phyloP scores from a whole-genome alignment of 768 basidiomycete genomes.

The Pulveroboletus sp. region DNA sequence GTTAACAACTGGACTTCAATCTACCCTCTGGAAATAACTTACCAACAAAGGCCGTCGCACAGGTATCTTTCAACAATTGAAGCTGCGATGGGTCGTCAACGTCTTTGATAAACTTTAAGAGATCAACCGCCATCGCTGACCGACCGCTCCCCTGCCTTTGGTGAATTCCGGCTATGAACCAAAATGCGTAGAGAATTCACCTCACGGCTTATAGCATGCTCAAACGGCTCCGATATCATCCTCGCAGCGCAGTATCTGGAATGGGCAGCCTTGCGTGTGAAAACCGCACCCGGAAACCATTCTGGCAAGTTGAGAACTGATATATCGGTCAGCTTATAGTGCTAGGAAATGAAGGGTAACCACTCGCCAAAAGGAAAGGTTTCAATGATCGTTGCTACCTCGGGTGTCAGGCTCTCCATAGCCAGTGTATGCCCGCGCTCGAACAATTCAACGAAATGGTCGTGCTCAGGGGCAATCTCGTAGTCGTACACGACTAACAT shows the following conservation, averaged over 20 bases:
- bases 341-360: background rate
- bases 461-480: conserved; percentile 32
- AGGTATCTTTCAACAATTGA: conserved; percentile 8
- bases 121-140: conserved; percentile 13
- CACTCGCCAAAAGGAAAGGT: conserved; percentile 24
- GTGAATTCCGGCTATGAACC: background rate
- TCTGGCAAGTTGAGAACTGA: conserved; percentile 23
- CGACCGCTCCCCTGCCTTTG: conserved; percentile 9
- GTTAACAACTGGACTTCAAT: background rate
- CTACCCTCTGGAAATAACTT: background rate
- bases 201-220: conserved; percentile 12
- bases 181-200: background rate
- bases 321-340: background rate
- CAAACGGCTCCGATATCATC: conserved; percentile 18
- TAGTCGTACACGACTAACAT: conserved; percentile 42
- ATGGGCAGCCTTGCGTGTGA: conserved; percentile 23
- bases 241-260: conserved; percentile 3
- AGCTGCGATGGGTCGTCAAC: conserved; percentile 8
- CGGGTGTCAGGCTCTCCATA: conserved; percentile 15
- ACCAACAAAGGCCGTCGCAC: conserved; percentile 17
- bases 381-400: conserved; percentile 11
- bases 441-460: conserved; percentile 37
- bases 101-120: background rate
- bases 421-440: conserved; percentile 28
- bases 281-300: conserved; percentile 24